A percentile compares a stretch with the other conserved stretches of the same genome.
phyloP scores from a whole-genome alignment of 805 yeast species.

The Myxozyma neglecta region DNA sequence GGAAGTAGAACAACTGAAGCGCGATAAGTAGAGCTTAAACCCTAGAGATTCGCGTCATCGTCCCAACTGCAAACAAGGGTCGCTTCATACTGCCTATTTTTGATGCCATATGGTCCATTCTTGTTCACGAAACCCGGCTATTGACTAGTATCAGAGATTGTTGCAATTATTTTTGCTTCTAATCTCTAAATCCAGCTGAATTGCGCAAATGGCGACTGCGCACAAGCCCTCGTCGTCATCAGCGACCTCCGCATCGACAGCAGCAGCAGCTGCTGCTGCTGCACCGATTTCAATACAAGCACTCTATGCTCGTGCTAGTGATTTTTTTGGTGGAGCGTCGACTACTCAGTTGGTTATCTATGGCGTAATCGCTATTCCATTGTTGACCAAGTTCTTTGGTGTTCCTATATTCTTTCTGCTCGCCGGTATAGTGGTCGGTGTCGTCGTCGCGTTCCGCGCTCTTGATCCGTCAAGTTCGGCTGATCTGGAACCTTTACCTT shows the following conservation, averaged over 20 bases:
- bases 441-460: slow-evolving; percentile 21
- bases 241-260: slow-evolving; percentile 2
- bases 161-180: too few relatives aligned
- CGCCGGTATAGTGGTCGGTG: slow-evolving; percentile 20
- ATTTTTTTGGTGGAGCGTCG: slow-evolving; percentile 25
- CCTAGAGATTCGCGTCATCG: too few relatives aligned
- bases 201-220: too few relatives aligned
- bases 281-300: slow-evolving; percentile 1
- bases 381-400: slow-evolving; percentile 18
- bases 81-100: too few relatives aligned
- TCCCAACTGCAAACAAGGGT: too few relatives aligned
- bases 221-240: background rate
- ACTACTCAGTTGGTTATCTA: slow-evolving; percentile 17
- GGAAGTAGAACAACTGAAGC: too few relatives aligned
- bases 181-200: too few relatives aligned
- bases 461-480: slow-evolving; percentile 12
- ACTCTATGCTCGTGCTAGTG: slow-evolving; percentile 6
- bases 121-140: too few relatives aligned
- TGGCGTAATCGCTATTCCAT: slow-evolving; percentile 8
- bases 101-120: too few relatives aligned
- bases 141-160: too few relatives aligned
- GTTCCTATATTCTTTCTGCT: slow-evolving; percentile 25
- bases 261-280: background rate
- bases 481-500: slow-evolving; percentile 19
- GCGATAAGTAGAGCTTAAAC: too few relatives aligned